Evolutionary conservation across 306 rosid species (phyloP).

Genomic region (Citrullus colocynthis): DNA sequence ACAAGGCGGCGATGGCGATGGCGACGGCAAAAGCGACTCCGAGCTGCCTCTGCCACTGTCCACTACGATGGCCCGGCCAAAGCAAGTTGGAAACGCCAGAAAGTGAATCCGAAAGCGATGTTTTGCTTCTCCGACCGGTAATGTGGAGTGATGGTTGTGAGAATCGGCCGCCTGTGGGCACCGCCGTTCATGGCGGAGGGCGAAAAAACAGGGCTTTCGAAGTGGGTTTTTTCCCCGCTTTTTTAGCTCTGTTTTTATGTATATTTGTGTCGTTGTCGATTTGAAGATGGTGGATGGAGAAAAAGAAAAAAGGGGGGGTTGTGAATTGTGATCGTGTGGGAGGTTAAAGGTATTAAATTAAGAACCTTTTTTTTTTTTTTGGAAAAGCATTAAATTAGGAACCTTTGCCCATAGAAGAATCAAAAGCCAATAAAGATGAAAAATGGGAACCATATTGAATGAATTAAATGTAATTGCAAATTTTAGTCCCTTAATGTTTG

Average conservation of each 20-base stretch:
- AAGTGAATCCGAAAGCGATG: not conserved
- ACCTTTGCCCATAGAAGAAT: not conserved
- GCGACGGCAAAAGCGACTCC: not conserved
- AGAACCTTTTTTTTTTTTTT: not conserved
- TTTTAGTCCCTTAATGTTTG: too few relatives aligned
- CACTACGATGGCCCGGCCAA: not conserved
- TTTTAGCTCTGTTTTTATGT: not conserved
- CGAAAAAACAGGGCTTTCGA: not conserved
- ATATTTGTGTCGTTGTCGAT: not conserved
- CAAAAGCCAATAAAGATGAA: not conserved
- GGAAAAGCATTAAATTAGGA: not conserved
- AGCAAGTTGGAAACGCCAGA: not conserved
- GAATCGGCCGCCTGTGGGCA: not conserved
- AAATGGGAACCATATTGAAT: not conserved
- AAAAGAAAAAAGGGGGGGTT: not conserved
- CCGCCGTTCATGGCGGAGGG: not conserved
- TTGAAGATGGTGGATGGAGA: not conserved
- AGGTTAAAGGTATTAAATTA: conserved; percentile 1
- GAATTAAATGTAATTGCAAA: too few relatives aligned
- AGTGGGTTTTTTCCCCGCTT: not conserved
- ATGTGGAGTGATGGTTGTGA: not conserved
- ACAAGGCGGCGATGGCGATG: not conserved
- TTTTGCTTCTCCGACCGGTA: not conserved
- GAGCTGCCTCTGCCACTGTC: not conserved
- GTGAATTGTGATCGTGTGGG: not conserved